Evolutionary conservation across 805 yeast species (phyloP).

Genomic region (Suhomyces sp.): DNA sequence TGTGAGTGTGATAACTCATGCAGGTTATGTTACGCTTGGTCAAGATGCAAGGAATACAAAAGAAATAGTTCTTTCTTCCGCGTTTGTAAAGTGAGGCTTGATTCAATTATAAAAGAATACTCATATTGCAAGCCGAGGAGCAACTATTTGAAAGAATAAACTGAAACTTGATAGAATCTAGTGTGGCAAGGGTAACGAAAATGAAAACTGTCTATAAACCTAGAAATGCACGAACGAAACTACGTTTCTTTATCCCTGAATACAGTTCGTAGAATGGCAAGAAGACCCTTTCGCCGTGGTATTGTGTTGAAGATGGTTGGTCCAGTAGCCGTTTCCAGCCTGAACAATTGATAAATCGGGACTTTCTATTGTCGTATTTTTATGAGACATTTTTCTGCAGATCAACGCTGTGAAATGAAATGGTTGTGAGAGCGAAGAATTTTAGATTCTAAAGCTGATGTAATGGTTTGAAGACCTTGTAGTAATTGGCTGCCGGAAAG

Average conservation of each 20-base stretch:
- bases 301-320: neutral
- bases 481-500: neutral
- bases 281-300: neutral
- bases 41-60: neutral
- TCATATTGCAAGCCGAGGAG: neutral
- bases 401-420: neutral
- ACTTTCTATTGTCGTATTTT: neutral
- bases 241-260: neutral
- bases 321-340: neutral
- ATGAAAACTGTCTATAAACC: neutral
- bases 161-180: neutral
- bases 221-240: neutral
- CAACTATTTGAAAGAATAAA: neutral
- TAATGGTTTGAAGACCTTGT: neutral
- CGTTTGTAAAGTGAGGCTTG: neutral
- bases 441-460: neutral
- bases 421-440: neutral
- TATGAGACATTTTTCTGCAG: neutral
- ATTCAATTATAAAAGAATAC: neutral
- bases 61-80: neutral
- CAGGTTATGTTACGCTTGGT: neutral
- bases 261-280: neutral
- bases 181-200: neutral
- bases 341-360: neutral
- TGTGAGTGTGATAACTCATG: neutral